Conservation (phyloP, 1,284 basidiomycete genomes). For the Sparassis latifolia region DNA sequence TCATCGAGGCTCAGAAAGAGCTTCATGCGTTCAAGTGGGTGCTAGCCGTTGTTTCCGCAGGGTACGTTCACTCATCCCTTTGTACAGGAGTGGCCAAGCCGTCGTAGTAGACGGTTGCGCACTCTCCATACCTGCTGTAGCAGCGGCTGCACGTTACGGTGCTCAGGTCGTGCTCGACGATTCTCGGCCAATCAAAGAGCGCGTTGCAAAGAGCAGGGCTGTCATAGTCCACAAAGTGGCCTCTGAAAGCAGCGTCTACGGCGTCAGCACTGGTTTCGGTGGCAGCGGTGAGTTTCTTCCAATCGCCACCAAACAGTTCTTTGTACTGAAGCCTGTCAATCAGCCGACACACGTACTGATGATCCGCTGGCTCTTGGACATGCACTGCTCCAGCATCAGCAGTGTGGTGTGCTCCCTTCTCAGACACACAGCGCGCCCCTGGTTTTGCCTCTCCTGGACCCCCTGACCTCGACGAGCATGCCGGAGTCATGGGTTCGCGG, state of each 20-base stretch:
- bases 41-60: background rate
- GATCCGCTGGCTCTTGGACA: constrained; percentile 64
- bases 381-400: constrained; percentile 77
- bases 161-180: constrained; percentile 48
- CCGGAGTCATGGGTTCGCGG: constrained; percentile 90
- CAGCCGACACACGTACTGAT: constrained; percentile 66
- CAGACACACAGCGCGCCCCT: constrained; percentile 35
- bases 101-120: constrained; percentile 63
- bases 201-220: constrained; percentile 51
- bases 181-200: constrained; percentile 39
- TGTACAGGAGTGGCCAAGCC: constrained; percentile 46
- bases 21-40: constrained; percentile 23
- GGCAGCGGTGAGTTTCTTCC: constrained; percentile 51
- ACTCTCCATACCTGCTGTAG: constrained; percentile 68
- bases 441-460: constrained; percentile 58
- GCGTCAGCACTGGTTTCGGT: constrained; percentile 79
- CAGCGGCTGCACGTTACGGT: constrained; percentile 61
- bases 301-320: constrained; percentile 1
- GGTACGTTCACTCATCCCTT: background rate
- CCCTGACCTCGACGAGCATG: constrained; percentile 67
- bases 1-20: constrained; percentile 23
- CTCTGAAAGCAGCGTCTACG: constrained; percentile 67
- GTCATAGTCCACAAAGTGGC: constrained; percentile 64
- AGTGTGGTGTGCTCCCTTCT: constrained; percentile 61
- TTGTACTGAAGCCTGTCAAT: too few species aligned